Evolutionary conservation across 345 rosid species (phyloP).

Genomic region (Erodium maritimum): DNA sequence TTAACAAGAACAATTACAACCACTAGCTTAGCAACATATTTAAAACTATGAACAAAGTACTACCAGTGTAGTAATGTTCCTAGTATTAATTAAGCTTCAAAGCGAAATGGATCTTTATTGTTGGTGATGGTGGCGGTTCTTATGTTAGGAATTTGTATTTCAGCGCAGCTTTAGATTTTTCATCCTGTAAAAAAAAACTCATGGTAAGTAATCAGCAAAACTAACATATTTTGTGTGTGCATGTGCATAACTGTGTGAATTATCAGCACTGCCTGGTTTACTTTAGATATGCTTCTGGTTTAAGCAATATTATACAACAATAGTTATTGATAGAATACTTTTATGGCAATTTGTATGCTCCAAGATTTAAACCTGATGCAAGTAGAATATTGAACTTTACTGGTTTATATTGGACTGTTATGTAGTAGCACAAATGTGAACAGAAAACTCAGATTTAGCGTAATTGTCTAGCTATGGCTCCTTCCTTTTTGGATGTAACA

Average conservation of each 20-base stretch:
- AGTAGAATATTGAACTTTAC: neutral
- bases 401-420: neutral
- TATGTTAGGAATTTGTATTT: conserved; percentile 4
- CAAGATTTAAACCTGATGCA: too few species aligned
- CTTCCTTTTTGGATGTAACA: neutral
- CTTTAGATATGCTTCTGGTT: too few species aligned
- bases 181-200: conserved; percentile 27
- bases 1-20: neutral
- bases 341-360: too few species aligned
- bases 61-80: conserved; percentile 4
- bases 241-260: neutral
- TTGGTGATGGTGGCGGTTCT: conserved; percentile 8
- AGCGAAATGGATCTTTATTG: conserved; percentile 15
- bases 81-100: neutral
- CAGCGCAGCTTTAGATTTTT: conserved; percentile 34
- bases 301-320: neutral
- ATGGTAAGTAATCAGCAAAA: neutral
- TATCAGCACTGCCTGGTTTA: too few species aligned
- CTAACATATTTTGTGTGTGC: neutral
- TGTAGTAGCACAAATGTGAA: too few species aligned
- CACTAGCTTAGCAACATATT: neutral
- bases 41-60: neutral
- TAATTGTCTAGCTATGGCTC: neutral
- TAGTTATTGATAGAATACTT: too few species aligned
- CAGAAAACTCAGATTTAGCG: neutral